Evolutionary conservation across 2,329 filamentous ascomycete genomes (phyloP).

Genomic region (Rosellinia necatrix): DNA sequence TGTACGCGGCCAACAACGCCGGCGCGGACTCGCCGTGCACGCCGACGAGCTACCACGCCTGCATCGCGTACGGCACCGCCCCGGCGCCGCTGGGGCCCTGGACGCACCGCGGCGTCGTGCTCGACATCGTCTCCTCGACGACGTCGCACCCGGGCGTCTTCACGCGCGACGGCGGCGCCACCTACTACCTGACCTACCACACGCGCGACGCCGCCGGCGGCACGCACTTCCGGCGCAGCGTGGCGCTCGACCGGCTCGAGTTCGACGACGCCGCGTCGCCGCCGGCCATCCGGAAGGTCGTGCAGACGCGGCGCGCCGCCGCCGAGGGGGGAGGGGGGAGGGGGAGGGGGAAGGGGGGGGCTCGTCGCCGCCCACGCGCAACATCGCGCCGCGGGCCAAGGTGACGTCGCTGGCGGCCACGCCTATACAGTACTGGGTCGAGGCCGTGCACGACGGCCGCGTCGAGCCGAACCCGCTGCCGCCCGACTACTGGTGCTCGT

Average conservation of each 20-base stretch:
- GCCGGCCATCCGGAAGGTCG: conserved; percentile 38
- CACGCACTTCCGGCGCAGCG: conserved; percentile 34
- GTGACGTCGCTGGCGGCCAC: conserved; percentile 35
- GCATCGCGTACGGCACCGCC: conserved; percentile 45
- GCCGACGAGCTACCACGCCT: conserved; percentile 46
- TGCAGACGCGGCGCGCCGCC: conserved; percentile 38
- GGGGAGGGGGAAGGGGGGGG: no score
- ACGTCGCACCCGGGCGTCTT: conserved; percentile 45
- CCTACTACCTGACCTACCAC: conserved; percentile 43
- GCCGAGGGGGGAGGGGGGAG: no score
- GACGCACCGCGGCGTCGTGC: conserved; percentile 42
- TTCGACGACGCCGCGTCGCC: conserved; percentile 40
- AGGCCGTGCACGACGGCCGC: conserved; percentile 41
- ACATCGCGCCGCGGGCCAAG: conserved; percentile 40
- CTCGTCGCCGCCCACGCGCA: conserved; percentile 37
- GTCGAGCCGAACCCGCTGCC: conserved; percentile 41
- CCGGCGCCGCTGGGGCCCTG: conserved; percentile 43
- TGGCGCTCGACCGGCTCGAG: conserved; percentile 42
- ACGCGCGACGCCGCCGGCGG: conserved; percentile 43
- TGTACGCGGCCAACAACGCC: conserved; percentile 47
- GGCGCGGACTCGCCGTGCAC: conserved; percentile 44
- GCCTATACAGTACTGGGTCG: conserved; percentile 46
- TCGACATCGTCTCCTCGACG: conserved; percentile 45
- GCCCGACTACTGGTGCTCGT: conserved; percentile 46
- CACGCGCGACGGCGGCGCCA: conserved; percentile 32